Percentiles rank a stretch among this genome's conserved stretches.
Evolutionary conservation across 805 yeast genomes (phyloP).

Genomic region (Starmerella sp.): DNA sequence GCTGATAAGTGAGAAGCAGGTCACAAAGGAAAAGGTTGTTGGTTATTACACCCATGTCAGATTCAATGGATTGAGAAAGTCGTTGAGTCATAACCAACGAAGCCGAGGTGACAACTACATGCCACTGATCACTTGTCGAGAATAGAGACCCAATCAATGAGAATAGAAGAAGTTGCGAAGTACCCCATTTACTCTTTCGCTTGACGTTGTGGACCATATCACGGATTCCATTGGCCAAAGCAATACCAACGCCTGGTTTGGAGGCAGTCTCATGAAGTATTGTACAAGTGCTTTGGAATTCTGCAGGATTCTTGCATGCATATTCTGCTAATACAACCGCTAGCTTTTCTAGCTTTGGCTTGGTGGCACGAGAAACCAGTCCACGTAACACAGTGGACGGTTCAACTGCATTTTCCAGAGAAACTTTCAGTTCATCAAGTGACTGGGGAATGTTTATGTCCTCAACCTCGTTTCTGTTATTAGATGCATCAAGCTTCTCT

Average conservation of each 20-base stretch:
- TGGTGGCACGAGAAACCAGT: slow-evolving; percentile 35
- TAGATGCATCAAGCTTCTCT: not conserved
- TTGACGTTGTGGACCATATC: slow-evolving; percentile 44
- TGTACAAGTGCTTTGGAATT: slow-evolving; percentile 30
- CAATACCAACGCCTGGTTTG: slow-evolving; percentile 42
- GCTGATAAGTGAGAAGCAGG: slow-evolving; percentile 57
- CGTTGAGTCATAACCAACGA: slow-evolving; percentile 60
- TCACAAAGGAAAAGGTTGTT: slow-evolving; percentile 60
- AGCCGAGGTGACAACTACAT: slow-evolving; percentile 79
- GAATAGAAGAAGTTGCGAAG: slow-evolving; percentile 56
- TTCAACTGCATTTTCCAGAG: slow-evolving; percentile 7
- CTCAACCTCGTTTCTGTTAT: not conserved
- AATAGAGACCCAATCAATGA: slow-evolving; percentile 63
- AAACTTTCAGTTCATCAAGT: slow-evolving; percentile 1
- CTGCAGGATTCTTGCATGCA: slow-evolving; percentile 21
- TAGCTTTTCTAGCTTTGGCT: slow-evolving; percentile 55
- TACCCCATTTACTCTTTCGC: slow-evolving; percentile 30
- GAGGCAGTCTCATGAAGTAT: slow-evolving; percentile 45
- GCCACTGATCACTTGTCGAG: slow-evolving; percentile 94
- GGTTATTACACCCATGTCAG: slow-evolving; percentile 35
- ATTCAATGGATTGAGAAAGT: slow-evolving; percentile 42
- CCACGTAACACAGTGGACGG: slow-evolving; percentile 2
- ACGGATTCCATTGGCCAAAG: slow-evolving; percentile 53
- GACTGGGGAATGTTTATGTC: slow-evolving; percentile 9
- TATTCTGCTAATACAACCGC: slow-evolving; percentile 55